Evolutionary conservation across 1,139 yeast species (phyloP).

Genomic region (Yamadazyma dushanensis): DNA sequence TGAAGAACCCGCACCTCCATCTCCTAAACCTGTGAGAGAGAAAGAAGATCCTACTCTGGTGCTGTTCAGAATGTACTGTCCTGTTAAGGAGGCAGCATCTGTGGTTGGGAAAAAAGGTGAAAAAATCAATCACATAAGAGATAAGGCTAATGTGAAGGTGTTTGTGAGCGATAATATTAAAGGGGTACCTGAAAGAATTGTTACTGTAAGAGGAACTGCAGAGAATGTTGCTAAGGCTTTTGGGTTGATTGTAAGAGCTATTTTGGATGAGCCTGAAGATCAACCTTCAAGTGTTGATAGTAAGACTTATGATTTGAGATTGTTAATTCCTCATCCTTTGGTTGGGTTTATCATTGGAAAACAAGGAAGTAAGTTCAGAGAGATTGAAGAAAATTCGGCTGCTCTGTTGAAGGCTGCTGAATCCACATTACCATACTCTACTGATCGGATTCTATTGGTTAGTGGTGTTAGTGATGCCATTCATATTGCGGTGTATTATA

Average conservation of each 20-base stretch:
- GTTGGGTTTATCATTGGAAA: slow-evolving; percentile 86
- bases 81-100: slow-evolving; percentile 73
- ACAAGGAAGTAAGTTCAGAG: slow-evolving; percentile 71
- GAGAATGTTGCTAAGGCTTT: slow-evolving; percentile 83
- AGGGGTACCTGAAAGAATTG: slow-evolving; percentile 75
- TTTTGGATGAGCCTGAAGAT: slow-evolving; percentile 68
- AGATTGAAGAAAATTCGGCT: slow-evolving; percentile 81
- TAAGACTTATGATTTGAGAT: slow-evolving; percentile 54
- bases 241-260: slow-evolving; percentile 68
- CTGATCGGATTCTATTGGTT: slow-evolving; percentile 73
- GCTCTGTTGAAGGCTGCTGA: slow-evolving; percentile 80
- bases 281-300: slow-evolving; percentile 59
- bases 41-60: slow-evolving; percentile 57
- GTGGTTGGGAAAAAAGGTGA: slow-evolving; percentile 82
- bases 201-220: slow-evolving; percentile 73
- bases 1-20: neutral
- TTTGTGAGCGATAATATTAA: slow-evolving; percentile 77
- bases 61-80: slow-evolving; percentile 70
- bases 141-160: slow-evolving; percentile 63
- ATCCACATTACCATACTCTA: slow-evolving; percentile 70
- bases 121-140: slow-evolving; percentile 64
- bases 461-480: slow-evolving; percentile 86
- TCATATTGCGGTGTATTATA: slow-evolving; percentile 77
- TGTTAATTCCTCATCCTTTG: slow-evolving; percentile 76
- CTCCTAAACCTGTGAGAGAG: slow-evolving; percentile 19